Percentiles rank a stretch among this genome's conserved stretches.
Conservation (phyloP, 140 eudicot species). For the Senecio squalidus region DNA sequence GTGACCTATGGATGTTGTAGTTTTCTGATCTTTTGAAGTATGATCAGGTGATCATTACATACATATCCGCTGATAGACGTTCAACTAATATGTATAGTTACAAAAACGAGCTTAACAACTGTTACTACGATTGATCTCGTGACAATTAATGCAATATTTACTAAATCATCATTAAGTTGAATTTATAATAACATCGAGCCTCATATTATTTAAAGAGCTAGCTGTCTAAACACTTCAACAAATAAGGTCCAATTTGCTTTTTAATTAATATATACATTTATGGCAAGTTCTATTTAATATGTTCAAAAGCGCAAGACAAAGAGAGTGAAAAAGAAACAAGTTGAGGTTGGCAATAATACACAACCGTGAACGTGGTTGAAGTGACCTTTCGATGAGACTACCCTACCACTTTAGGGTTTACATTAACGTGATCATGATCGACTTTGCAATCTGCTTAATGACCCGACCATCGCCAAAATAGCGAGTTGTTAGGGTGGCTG, state of each 20-base stretch:
- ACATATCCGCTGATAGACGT: too few species aligned
- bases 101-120: too few species aligned
- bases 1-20: too few species aligned
- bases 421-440: background rate
- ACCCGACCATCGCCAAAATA: background rate
- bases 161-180: background rate
- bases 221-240: background rate
- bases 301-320: too few species aligned
- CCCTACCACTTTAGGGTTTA: background rate
- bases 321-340: background rate
- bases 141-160: background rate
- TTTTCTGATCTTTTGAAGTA: too few species aligned
- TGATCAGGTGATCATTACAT: too few species aligned
- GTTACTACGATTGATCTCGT: too few species aligned
- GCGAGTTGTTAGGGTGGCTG: background rate
- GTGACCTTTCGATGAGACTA: background rate
- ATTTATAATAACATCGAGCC: background rate
- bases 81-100: too few species aligned
- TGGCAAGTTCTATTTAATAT: background rate
- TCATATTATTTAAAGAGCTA: background rate
- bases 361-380: background rate
- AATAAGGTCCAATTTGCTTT: background rate
- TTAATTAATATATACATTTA: background rate
- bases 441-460: background rate
- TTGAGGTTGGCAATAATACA: slow-evolving; percentile 2